Evolutionary conservation across 805 yeast species (phyloP).

Genomic region (Zygosaccharomyces pseudorouxii): DNA sequence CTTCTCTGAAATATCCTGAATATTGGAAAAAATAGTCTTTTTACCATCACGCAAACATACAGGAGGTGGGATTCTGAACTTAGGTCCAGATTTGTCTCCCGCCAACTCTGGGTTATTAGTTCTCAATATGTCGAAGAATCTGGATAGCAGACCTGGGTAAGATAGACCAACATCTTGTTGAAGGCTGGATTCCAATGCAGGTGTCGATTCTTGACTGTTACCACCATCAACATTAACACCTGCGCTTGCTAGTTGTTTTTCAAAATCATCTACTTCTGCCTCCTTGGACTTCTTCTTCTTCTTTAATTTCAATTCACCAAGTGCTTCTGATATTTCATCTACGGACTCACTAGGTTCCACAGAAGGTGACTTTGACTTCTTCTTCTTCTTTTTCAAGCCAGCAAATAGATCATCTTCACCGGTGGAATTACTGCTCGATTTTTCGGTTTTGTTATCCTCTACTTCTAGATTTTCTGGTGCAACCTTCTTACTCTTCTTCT

Average conservation of each 20-base stretch:
- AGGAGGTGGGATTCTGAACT: slow-evolving; percentile 97
- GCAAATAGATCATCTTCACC: slow-evolving; percentile 67
- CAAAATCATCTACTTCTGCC: slow-evolving; percentile 71
- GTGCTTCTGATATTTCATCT: slow-evolving; percentile 52
- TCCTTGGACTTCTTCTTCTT: slow-evolving; percentile 67
- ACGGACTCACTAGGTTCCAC: slow-evolving; percentile 38
- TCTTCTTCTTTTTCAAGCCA: slow-evolving; percentile 84
- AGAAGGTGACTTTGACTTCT: slow-evolving; percentile 50
- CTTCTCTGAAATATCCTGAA: slow-evolving; percentile 88
- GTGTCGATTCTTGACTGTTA: slow-evolving; percentile 33
- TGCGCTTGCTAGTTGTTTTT: slow-evolving; percentile 82
- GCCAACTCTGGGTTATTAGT: slow-evolving; percentile 97
- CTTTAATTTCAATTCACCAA: slow-evolving; percentile 67
- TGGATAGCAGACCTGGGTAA: slow-evolving; percentile 69
- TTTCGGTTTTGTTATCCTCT: slow-evolving; percentile 36
- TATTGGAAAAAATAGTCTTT: slow-evolving; percentile 93
- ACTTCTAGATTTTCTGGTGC: slow-evolving; percentile 38
- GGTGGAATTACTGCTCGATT: slow-evolving; percentile 29
- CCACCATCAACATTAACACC: slow-evolving; percentile 60
- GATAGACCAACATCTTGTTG: slow-evolving; percentile 56
- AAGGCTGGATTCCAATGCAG: slow-evolving; percentile 31
- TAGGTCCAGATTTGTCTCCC: slow-evolving; percentile 88
- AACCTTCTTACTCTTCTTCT: slow-evolving; percentile 63
- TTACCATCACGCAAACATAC: slow-evolving; percentile 96
- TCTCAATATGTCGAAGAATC: slow-evolving; percentile 82